These are phyloP conservation scores for Rhypophila decipiens DNA, from an alignment of 495 filamentous ascomycete species.

Conservation along the genomic window DNA sequence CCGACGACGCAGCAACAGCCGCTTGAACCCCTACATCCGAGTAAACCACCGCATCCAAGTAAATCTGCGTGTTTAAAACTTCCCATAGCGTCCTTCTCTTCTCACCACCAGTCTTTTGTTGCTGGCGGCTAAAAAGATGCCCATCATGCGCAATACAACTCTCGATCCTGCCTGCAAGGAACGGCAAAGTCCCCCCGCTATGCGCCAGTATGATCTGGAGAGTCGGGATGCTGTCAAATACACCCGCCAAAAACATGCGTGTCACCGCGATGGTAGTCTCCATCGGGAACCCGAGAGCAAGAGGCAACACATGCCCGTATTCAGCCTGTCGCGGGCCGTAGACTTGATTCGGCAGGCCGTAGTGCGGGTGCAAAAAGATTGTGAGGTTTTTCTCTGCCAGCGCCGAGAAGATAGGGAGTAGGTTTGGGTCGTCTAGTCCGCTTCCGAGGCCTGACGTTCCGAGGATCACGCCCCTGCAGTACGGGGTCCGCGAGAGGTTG, in stretches of 20 bases:
- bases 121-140: slow-evolving; percentile 43
- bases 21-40: slow-evolving; percentile 66
- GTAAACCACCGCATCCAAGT: slow-evolving; percentile 86
- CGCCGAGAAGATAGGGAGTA: slow-evolving; percentile 65
- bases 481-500: slow-evolving; percentile 50
- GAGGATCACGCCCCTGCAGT: slow-evolving; percentile 80
- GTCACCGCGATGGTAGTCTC: slow-evolving; percentile 91
- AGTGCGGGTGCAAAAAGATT: slow-evolving; percentile 89
- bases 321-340: slow-evolving; percentile 60
- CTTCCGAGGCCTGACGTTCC: slow-evolving; percentile 76
- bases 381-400: slow-evolving; percentile 57
- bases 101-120: slow-evolving; percentile 30
- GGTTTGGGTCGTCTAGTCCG: slow-evolving; percentile 70
- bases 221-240: slow-evolving; percentile 72
- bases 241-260: slow-evolving; percentile 75
- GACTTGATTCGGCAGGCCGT: slow-evolving; percentile 73
- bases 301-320: slow-evolving; percentile 84
- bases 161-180: slow-evolving; percentile 82
- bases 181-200: slow-evolving; percentile 82
- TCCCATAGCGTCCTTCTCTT: slow-evolving; percentile 63
- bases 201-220: slow-evolving; percentile 78
- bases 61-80: slow-evolving; percentile 77
- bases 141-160: slow-evolving; percentile 82
- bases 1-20: slow-evolving; percentile 56
- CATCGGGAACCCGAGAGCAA: slow-evolving; percentile 84